A percentile compares a stretch with the other conserved stretches of the same genome.
Evolutionary conservation across 768 basidiomycete genomes (phyloP).

Genomic region (Leccinum longicurvipes): DNA sequence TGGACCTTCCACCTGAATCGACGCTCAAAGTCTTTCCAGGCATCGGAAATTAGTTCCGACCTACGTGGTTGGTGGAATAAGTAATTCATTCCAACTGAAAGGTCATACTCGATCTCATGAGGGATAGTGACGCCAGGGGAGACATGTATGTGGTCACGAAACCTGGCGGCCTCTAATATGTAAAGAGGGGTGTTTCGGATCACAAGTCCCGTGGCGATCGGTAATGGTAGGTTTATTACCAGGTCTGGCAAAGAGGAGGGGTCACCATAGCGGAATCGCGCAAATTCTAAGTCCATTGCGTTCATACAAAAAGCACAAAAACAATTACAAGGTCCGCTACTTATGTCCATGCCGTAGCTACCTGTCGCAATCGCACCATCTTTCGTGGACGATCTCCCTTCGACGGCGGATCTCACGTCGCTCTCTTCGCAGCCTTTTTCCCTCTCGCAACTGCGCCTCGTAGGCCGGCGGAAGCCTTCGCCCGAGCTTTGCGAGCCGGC

Average conservation of each 20-base stretch:
- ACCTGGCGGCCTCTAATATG: neutral
- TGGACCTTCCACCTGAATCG: conserved; percentile 2
- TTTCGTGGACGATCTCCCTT: no score
- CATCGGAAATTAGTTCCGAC: neutral
- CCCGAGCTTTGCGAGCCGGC: neutral
- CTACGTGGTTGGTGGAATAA: conserved; percentile 1
- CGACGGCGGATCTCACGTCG: no score
- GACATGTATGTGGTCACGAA: neutral
- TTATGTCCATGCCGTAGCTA: no score
- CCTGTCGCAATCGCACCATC: no score
- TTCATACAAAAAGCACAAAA: no score
- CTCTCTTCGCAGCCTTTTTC: neutral
- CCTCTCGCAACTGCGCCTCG: neutral
- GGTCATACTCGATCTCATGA: neutral
- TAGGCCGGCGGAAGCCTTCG: neutral
- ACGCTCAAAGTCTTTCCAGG: conserved; percentile 10
- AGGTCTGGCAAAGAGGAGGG: no score
- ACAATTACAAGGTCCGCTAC: no score
- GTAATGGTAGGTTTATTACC: no score
- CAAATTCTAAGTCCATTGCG: no score
- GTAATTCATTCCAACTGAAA: conserved; percentile 2
- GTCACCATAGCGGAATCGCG: no score
- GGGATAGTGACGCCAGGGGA: conserved; percentile 3
- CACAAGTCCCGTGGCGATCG: no score
- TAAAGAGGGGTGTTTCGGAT: no score